Base-by-base conservation (phyloP, 2,329 filamentous ascomycete genomes). In the Cercospora janseana region DNA sequence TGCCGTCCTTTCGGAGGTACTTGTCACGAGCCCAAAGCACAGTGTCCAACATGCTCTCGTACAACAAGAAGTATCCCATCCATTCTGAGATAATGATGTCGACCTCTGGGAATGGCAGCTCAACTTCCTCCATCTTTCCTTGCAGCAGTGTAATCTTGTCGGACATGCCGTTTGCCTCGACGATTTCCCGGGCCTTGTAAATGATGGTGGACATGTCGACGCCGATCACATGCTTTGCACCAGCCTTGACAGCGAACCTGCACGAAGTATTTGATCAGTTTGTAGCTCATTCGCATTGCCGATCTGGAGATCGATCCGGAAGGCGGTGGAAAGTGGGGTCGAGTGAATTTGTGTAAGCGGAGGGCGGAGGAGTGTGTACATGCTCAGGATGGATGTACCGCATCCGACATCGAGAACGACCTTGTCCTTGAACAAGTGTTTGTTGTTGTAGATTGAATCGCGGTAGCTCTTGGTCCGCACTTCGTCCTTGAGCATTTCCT, bases 121-220 rank as follows among this genome's bases (percentile, higher is more conserved):
- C 79, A 37, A 98, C 90, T 76, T 98, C 93, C 77, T 98, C 93
- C 93, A 98, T 98, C 82, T 98, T 98, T 70, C 93, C 93, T 77
- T 97, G 93, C 58, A 98, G 82, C 53, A 98, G 82, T 46, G 93
- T 97, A 71, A 98, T 96, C 81, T 95, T 95, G 76, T 92, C 87
- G 46, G 86, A 80, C 80, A 98, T 83, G 63, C 92, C 91, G 72
- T 98, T 98, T 62, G 80, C 81, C 69, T 83, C 83, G 67, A 97
- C 93, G 60, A 98, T 98, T 78, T 97, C 88, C 66, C 84, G 85
- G 35, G 93, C 93, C 80, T 98, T 98, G 75, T 95, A 89, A 75
- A 98, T 96, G 73, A 98, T 98, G 63, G 92, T 96, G 26, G 93
- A 98, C 92, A 97, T 98, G 73, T 98, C 93, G 50, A 98, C 93